Evolutionary conservation across 2,329 filamentous ascomycete genomes (phyloP).

Genomic region (Basipetospora sp.): DNA sequence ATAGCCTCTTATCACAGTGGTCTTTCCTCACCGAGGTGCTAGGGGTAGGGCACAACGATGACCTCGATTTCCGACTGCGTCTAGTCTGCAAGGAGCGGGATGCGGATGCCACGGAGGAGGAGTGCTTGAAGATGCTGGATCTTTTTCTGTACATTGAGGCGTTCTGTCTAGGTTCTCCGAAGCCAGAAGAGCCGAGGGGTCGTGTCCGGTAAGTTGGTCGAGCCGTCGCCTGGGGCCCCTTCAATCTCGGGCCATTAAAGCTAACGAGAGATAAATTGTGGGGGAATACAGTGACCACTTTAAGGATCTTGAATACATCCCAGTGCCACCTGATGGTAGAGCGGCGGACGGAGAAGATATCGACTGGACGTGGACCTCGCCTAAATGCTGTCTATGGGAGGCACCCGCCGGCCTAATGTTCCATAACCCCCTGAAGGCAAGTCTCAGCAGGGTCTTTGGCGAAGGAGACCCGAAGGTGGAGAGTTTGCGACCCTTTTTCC

Average conservation of each 20-base stretch:
- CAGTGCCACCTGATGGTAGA: too few species aligned
- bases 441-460: background rate
- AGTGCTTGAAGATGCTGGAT: background rate
- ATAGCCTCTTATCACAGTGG: background rate
- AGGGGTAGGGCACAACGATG: background rate
- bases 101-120: background rate
- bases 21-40: background rate
- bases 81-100: background rate
- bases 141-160: background rate
- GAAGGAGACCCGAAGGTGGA: background rate
- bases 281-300: too few species aligned
- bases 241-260: too few species aligned
- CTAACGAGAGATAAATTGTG: too few species aligned
- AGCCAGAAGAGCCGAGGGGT: background rate
- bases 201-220: background rate
- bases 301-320: background rate
- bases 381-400: background rate
- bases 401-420: background rate
- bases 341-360: too few species aligned
- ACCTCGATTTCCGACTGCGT: background rate
- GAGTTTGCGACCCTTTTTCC: background rate
- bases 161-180: background rate
- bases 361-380: too few species aligned
- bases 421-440: background rate
- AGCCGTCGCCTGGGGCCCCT: too few species aligned